A percentile compares a stretch with the other conserved stretches of the same genome.
phyloP scores from a whole-genome alignment of 2,329 filamentous ascomycete species.

The Neonectria magnoliae region DNA sequence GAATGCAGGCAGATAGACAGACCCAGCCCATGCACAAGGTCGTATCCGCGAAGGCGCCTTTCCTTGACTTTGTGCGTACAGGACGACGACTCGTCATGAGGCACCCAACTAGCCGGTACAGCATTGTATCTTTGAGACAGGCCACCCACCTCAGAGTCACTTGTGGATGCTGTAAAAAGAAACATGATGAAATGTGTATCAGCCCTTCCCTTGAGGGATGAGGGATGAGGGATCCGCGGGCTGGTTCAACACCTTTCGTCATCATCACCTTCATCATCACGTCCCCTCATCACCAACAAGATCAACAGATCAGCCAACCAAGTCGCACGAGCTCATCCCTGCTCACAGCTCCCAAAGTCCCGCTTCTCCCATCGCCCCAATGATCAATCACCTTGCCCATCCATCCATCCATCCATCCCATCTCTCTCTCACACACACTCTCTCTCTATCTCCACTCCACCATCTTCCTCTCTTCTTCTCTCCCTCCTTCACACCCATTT shows the following conservation, averaged over 20 bases:
- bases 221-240: neutral
- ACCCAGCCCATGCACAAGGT: neutral
- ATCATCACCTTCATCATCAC: conserved; percentile 17
- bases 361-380: neutral
- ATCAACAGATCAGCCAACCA: neutral
- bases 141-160: neutral
- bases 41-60: neutral
- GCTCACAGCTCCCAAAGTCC: neutral
- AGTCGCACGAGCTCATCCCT: neutral
- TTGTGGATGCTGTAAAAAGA: neutral
- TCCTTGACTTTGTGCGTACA: conserved; percentile 11
- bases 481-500: conserved; percentile 21
- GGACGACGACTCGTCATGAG: conserved; percentile 1
- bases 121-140: neutral
- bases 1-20: neutral
- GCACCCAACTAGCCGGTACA: neutral
- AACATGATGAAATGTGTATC: neutral
- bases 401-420: neutral
- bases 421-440: neutral
- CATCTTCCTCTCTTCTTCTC: conserved; percentile 12
- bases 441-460: conserved; percentile 21
- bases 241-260: neutral
- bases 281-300: neutral
- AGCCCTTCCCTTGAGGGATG: neutral
- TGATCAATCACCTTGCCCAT: neutral